Evolutionary conservation across 208 protist species (phyloP), one percentile per base, ranked within the genome.

Genomic region (Phytomonas francai): DNA sequence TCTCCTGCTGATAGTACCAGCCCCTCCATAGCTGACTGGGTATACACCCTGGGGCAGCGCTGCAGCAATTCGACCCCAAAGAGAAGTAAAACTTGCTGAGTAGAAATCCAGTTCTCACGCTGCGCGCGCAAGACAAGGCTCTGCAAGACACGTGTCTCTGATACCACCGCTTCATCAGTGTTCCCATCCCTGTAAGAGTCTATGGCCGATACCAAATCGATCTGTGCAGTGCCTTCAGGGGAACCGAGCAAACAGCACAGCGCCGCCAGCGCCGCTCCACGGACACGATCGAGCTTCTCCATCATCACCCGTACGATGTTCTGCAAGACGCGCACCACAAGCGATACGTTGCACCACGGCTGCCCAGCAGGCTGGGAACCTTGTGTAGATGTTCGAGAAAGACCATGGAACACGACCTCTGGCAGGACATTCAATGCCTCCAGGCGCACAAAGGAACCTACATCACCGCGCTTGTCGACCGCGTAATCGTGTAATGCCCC

Each of bases 381-480:
- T 49, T 49, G 39, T 49, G 39, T 19, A 49, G 12, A 19, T 12
- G 39, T 49, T 49, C 39, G 6, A 49, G 54, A 9, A 27, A 85
- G 59, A 56, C 82, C 78, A 67, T 83, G 74, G 4, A 59, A 6
- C 19, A 95, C 59, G 22, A 97, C 70, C 11, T 54, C 31, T 2
- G 81, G 74, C 8, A 98, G 68, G 16, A 68, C 69, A 27, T 81
- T 68, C 73, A 98, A 82, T 8, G 93, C 84, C 27, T 90, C 94
- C 29, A 97, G 77, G 57, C 98, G 92, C 27, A 98, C 96, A 90
- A 97, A 98, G 33, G 90, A 97, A n/a, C 98, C 98, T 27, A 99
- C 94, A 73, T 99, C 98, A 64, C 98, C 98, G 63, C 98, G 85
- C 67, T 95, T 95, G 71, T 99, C 97, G 9, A 91, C 80, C 25